phyloP scores from a whole-genome alignment of 2,329 filamentous ascomycete species.

The Microdochium trichocladiopsis region DNA sequence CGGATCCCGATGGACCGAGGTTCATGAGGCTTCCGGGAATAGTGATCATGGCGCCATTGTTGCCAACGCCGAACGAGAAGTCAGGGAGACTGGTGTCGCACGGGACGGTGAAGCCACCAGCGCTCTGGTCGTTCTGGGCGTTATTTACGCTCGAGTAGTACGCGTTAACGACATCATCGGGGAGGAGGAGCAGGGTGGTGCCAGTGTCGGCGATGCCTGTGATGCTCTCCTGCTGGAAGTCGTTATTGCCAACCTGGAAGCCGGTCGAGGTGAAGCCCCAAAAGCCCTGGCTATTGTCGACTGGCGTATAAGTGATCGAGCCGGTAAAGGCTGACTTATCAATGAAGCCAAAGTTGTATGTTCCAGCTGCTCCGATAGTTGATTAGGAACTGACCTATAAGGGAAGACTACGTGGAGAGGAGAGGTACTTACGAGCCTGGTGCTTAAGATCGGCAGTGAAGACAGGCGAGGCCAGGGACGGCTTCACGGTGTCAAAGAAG shows the following conservation, averaged over 20 bases:
- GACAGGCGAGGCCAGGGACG: constrained; percentile 15
- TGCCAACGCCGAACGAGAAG: constrained; percentile 41
- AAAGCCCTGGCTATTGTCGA: constrained; percentile 25
- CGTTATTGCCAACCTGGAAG: constrained; percentile 20
- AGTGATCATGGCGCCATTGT: constrained; percentile 33
- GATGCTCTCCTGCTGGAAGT: constrained; percentile 12
- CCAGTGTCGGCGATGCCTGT: constrained; percentile 52
- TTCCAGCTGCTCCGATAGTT: constrained; percentile 13
- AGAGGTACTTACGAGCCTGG: constrained; percentile 9
- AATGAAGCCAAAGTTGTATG: constrained; percentile 30
- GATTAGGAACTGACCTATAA: constrained; percentile 4
- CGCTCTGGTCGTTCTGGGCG: constrained; percentile 25
- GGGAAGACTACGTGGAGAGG: neutral
- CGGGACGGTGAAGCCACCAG: constrained; percentile 45
- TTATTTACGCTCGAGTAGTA: constrained; percentile 44
- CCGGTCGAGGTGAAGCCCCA: constrained; percentile 27
- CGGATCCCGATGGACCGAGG: constrained; percentile 36
- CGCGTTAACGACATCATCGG: constrained; percentile 33
- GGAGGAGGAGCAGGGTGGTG: constrained; percentile 48
- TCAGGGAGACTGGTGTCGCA: constrained; percentile 39
- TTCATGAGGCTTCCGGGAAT: constrained; percentile 42
- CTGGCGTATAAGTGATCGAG: constrained; percentile 21
- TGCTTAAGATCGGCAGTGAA: constrained; percentile 25
- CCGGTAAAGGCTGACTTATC: constrained; percentile 24
- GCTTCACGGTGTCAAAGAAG: constrained; percentile 23